phyloP scores from a whole-genome alignment of 148 eudicot genomes.

The Spergularia marina region DNA sequence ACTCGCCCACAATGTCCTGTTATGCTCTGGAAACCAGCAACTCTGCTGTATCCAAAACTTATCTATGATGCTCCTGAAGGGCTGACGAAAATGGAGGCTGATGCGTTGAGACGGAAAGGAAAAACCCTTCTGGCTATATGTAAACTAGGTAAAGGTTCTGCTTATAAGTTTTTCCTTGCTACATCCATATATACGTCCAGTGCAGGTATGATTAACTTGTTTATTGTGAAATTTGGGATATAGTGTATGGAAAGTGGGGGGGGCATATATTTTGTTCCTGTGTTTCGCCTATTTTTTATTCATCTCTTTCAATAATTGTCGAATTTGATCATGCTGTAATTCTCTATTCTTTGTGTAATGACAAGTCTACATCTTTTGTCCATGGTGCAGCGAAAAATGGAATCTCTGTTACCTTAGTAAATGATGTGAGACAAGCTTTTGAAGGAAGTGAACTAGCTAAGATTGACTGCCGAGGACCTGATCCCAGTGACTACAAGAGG shows the following conservation, averaged over 20 bases:
- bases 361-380: constrained; percentile 3
- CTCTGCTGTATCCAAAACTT: constrained; percentile 92
- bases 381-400: constrained; percentile 75
- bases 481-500: constrained; percentile 88
- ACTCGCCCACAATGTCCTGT: constrained; percentile 79
- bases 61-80: constrained; percentile 92
- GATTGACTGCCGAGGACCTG: constrained; percentile 75
- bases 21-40: constrained; percentile 99
- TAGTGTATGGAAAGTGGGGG: neutral
- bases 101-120: constrained; percentile 63
- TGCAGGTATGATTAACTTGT: neutral
- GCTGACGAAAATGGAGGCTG: constrained; percentile 77
- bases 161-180: neutral
- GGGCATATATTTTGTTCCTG: too few species aligned
- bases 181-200: neutral
- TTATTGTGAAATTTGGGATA: neutral
- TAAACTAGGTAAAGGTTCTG: constrained; percentile 57
- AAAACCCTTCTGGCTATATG: constrained; percentile 67
- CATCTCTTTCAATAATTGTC: neutral
- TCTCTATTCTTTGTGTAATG: constrained; percentile 3
- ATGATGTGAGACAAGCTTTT: constrained; percentile 81
- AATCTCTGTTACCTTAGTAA: constrained; percentile 65
- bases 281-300: too few species aligned
- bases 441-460: constrained; percentile 80
- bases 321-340: neutral